Evolutionary conservation across 2,329 filamentous ascomycete species (phyloP).

Genomic region (Ophiocordyceps camponoti-leonardi): DNA sequence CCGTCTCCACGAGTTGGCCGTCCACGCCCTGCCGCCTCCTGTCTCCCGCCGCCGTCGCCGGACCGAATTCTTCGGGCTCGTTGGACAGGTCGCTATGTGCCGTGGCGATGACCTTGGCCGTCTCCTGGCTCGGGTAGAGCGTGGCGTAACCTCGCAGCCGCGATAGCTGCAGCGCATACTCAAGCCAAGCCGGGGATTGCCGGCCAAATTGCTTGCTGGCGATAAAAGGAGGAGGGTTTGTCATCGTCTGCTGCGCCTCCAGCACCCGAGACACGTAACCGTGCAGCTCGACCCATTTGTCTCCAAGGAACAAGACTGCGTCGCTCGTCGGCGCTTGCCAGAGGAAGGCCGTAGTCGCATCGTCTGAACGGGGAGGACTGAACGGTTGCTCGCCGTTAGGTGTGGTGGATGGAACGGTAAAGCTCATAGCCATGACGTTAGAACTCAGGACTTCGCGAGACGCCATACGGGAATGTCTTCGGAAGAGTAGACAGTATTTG

Average conservation of each 20-base stretch:
- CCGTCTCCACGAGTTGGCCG: conserved; percentile 1
- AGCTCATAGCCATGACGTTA: conserved; percentile 59
- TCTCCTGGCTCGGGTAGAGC: conserved; percentile 54
- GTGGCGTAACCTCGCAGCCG: conserved; percentile 61
- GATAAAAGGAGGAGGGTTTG: conserved; percentile 21
- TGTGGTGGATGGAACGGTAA: conserved; percentile 51
- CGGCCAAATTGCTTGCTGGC: conserved; percentile 45
- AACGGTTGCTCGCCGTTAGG: conserved; percentile 45
- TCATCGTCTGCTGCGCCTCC: conserved; percentile 18
- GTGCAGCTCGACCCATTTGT: conserved; percentile 77
- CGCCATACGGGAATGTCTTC: conserved; percentile 46
- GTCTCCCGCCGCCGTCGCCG: conserved; percentile 2
- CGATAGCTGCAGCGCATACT: conserved; percentile 62
- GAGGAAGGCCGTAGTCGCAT: conserved; percentile 43
- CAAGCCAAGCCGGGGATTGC: conserved; percentile 57
- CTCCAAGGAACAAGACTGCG: conserved; percentile 65
- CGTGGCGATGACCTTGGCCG: conserved; percentile 41
- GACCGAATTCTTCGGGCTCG: conserved; percentile 50
- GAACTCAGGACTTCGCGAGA: conserved; percentile 26
- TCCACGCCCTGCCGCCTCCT: conserved; percentile 4
- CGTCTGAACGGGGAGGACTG: conserved; percentile 17
- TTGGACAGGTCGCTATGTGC: conserved; percentile 62
- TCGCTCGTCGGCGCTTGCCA: conserved; percentile 78
- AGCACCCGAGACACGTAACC: conserved; percentile 55
- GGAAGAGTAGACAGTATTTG: conserved; percentile 61